Evolutionary conservation across 164 flowering plant genomes (phyloP), one percentile per base, ranked within the genome.

Genomic region (Magnolia officinalis): DNA sequence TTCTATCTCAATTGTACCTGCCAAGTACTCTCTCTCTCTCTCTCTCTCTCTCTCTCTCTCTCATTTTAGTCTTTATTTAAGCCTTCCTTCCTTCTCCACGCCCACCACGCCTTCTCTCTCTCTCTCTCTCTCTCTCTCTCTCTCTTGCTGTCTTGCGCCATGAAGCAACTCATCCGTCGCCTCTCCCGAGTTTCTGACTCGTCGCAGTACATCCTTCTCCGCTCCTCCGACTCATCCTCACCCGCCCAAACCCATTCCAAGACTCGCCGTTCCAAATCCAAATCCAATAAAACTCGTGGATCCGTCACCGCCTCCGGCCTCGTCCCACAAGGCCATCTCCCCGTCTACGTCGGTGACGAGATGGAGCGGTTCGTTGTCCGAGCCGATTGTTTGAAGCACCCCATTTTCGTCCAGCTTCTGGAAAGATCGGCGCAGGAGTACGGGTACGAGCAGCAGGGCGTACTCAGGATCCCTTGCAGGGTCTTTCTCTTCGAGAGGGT

Each of bases 281-380:
- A 61, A 80, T 2, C 50, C n/a, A 29, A 26, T 18, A 26, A 29
- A 50, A 61, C 70, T 26, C 59, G 76, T 8, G 77, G 73, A 70
- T 7, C 75, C 45, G 73, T n/a, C 2, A 72, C 63, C 6, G 69
- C 21, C 6, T 24, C 68, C 26, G 73, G 71, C 29, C 76, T 74
- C 26, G 98, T 91, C 11, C 97, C 97, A 16, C 80, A 86, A 67
- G 98, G 98, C 0, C 92, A 92, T 80, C 77, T 95, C 0, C 98
- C 98, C 50, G 97, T 95, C 9, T 91, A 88, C 89, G 97, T 95
- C 4, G 98, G 98, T 0, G 97, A 95, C 31, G 97, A 91, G 87
- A 90, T 87, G 98, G 96, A 89, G 86, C 67, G 96, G 80, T 94
- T 90, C 83, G 84, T 90, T 6, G 97, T 94, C 63, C 87, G 86